Conservation (phyloP, 2,329 filamentous ascomycete species). For the Aspergillus sp. region DNA sequence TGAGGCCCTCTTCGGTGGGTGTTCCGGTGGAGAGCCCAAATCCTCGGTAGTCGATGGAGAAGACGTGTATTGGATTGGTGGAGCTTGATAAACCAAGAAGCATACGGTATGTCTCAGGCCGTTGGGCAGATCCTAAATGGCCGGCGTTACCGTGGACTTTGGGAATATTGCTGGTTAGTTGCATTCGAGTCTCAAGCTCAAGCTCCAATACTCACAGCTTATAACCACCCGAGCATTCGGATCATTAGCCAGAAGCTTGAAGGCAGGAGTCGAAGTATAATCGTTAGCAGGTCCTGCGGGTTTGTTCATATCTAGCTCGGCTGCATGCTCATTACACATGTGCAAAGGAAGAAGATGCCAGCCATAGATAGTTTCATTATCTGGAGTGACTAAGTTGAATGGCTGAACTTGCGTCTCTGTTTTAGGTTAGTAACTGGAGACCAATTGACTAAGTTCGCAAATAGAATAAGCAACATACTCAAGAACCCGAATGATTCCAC, state of each 20-base stretch:
- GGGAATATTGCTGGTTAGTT: constrained; percentile 9
- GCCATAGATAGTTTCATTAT: constrained; percentile 76
- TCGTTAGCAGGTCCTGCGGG: constrained; percentile 52
- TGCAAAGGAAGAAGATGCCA: constrained; percentile 88
- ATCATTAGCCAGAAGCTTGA: constrained; percentile 52
- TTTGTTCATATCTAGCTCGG: constrained; percentile 55
- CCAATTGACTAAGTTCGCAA: background rate
- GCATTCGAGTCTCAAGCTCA: background rate
- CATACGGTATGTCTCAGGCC: constrained; percentile 74
- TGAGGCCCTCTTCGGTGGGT: constrained; percentile 77
- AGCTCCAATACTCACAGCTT: constrained; percentile 44
- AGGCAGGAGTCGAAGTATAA: constrained; percentile 50
- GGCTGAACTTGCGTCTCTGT: constrained; percentile 84
- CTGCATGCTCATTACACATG: constrained; percentile 71
- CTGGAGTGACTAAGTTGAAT: constrained; percentile 72
- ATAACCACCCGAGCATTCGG: constrained; percentile 55
- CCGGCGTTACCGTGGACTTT: constrained; percentile 69
- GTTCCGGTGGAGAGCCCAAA: constrained; percentile 78
- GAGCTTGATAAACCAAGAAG: constrained; percentile 69
- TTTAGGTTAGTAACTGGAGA: constrained; percentile 12
- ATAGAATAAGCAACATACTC: constrained; percentile 53
- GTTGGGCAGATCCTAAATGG: constrained; percentile 74
- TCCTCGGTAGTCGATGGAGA: constrained; percentile 89
- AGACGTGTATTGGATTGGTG: constrained; percentile 65
- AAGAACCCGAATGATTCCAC: constrained; percentile 86